Percentiles rank a stretch among this genome's conserved stretches.
Evolutionary conservation across 768 basidiomycete genomes (phyloP).

Genomic region (Cystobasidium ongulense): DNA sequence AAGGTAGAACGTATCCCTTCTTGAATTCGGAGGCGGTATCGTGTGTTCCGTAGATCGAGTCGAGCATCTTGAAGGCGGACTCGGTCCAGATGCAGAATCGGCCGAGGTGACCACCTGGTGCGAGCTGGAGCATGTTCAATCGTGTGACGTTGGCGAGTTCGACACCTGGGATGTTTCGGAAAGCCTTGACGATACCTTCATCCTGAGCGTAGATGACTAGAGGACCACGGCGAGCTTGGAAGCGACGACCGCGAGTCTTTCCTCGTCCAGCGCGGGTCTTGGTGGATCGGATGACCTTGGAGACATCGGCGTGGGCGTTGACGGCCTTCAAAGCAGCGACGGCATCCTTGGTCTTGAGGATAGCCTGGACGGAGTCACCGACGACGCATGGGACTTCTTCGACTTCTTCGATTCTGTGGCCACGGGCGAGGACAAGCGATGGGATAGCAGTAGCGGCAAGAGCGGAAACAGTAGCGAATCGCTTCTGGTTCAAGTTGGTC

Average conservation of each 20-base stretch:
- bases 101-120: conserved; percentile 97
- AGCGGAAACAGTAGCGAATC: conserved; percentile 94
- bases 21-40: conserved; percentile 77
- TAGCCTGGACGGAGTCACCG: conserved; percentile 65
- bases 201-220: conserved; percentile 96
- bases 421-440: conserved; percentile 95
- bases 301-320: conserved; percentile 80
- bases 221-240: conserved; percentile 94
- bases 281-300: conserved; percentile 94
- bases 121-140: conserved; percentile 96
- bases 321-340: conserved; percentile 83
- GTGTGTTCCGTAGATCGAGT: conserved; percentile 90
- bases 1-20: conserved; percentile 84
- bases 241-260: conserved; percentile 90
- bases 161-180: conserved; percentile 98
- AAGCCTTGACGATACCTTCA: conserved; percentile 92
- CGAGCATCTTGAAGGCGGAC: conserved; percentile 80
- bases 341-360: conserved; percentile 94
- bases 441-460: conserved; percentile 95
- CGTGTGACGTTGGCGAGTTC: conserved; percentile 89
- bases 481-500: conserved; percentile 97
- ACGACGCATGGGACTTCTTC: conserved; percentile 94
- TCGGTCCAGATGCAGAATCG: conserved; percentile 99
- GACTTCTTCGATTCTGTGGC: conserved; percentile 95
- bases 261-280: conserved; percentile 96